Percentiles rank a stretch among this genome's conserved stretches.
Evolutionary conservation across 345 rosid genomes (phyloP).

Genomic region (Aquilaria malaccensis): DNA sequence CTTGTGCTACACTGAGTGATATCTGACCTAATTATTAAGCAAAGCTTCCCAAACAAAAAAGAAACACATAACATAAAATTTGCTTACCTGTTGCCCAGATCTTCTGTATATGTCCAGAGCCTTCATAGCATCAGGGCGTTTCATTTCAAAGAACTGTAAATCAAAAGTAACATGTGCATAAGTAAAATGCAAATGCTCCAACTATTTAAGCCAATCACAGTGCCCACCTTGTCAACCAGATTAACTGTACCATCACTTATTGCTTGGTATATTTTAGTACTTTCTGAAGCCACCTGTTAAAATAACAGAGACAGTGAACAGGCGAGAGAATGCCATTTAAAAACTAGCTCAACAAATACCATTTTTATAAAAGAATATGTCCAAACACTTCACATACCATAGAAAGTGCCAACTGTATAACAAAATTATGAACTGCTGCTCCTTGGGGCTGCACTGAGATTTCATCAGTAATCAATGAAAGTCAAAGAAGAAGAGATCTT

Average conservation of each 20-base stretch:
- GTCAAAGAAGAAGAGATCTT: neutral
- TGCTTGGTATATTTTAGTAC: conserved; percentile 86
- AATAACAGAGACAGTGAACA: conserved; percentile 7
- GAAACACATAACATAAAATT: too few relatives aligned
- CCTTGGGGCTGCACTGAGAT: conserved; percentile 77
- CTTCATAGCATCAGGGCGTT: conserved; percentile 72
- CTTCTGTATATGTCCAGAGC: conserved; percentile 80
- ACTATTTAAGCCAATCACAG: conserved; percentile 6
- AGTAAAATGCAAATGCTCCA: conserved; percentile 11
- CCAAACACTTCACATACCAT: conserved; percentile 48
- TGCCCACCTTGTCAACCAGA: conserved; percentile 86
- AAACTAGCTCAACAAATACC: neutral
- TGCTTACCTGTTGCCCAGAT: conserved; percentile 80
- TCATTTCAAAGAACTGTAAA: conserved; percentile 97
- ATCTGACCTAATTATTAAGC: conserved; percentile 8
- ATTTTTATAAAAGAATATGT: conserved; percentile 3
- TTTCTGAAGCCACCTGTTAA: conserved; percentile 80
- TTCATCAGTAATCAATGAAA: conserved; percentile 12
- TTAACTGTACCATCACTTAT: conserved; percentile 75
- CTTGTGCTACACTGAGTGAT: neutral
- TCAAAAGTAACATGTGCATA: conserved; percentile 15
- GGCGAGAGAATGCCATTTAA: neutral
- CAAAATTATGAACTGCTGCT: conserved; percentile 71
- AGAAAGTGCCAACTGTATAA: conserved; percentile 82
- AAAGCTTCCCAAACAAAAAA: too few relatives aligned